Percentiles rank a stretch among this genome's conserved stretches.
Evolutionary conservation across 1,139 yeast species (phyloP).

Genomic region (Yamadazyma taylorii): DNA sequence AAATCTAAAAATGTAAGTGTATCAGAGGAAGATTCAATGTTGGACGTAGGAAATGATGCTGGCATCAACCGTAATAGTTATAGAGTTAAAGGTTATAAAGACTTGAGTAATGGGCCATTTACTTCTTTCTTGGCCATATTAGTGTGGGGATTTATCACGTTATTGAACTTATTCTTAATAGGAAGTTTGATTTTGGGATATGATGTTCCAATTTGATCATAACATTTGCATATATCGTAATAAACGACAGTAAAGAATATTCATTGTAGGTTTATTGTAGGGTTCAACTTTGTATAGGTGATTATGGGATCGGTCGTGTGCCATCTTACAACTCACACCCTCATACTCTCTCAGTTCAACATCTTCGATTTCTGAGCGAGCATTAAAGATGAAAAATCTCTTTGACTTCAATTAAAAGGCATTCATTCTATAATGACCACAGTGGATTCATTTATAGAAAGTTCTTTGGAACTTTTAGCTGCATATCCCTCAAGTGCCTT

Average conservation of each 20-base stretch:
- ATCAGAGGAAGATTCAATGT: background rate
- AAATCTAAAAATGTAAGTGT: background rate
- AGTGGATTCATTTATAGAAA: slow-evolving; percentile 38
- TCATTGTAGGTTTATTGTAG: background rate
- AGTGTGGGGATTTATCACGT: slow-evolving; percentile 53
- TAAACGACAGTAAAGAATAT: too few species aligned
- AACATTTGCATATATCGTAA: background rate
- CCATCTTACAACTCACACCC: too few species aligned
- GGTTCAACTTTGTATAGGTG: too few species aligned
- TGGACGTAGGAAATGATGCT: slow-evolving; percentile 1
- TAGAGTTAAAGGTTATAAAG: slow-evolving; percentile 33
- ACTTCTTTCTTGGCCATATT: slow-evolving; percentile 45
- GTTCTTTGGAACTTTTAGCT: slow-evolving; percentile 32
- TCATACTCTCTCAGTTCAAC: too few species aligned
- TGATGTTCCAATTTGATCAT: slow-evolving; percentile 35
- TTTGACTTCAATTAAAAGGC: background rate
- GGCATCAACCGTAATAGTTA: slow-evolving; percentile 1
- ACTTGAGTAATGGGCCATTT: slow-evolving; percentile 53
- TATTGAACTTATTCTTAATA: slow-evolving; percentile 51
- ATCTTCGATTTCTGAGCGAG: background rate
- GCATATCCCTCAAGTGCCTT: slow-evolving; percentile 42
- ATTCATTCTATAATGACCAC: slow-evolving; percentile 9
- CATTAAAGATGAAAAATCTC: background rate
- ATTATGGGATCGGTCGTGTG: background rate
- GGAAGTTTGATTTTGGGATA: slow-evolving; percentile 47